Evolutionary conservation across 305 asterid species (phyloP).

Genomic region (Nicotiana rustica): DNA sequence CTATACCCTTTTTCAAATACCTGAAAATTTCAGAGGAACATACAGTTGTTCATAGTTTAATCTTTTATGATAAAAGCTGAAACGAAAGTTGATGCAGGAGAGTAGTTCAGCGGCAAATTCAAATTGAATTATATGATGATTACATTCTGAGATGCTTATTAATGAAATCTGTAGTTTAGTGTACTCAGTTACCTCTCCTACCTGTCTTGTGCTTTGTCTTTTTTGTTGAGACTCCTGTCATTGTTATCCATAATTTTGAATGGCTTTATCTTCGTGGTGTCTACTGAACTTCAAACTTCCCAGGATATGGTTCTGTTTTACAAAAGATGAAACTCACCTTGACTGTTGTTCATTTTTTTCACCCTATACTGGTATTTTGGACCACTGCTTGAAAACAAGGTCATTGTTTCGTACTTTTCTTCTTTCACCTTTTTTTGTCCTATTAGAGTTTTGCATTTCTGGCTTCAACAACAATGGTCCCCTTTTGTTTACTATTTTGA

Average conservation of each 20-base stretch:
- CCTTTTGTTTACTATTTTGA: neutral
- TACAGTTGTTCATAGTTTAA: constrained; percentile 1
- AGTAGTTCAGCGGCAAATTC: constrained; percentile 46
- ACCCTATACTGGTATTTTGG: constrained; percentile 44
- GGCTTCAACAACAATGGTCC: constrained; percentile 31
- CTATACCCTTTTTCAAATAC: neutral
- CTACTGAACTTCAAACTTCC: constrained; percentile 23
- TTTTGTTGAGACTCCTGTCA: constrained; percentile 41
- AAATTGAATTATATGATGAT: constrained; percentile 40
- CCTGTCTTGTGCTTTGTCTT: constrained; percentile 51
- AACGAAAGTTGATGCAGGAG: neutral
- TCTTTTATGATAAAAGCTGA: constrained; percentile 18
- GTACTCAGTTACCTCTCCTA: constrained; percentile 40
- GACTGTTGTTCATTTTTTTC: constrained; percentile 28
- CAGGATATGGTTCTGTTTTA: constrained; percentile 34
- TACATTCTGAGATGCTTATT: constrained; percentile 44
- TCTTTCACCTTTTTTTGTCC: constrained; percentile 34
- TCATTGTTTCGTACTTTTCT: constrained; percentile 34
- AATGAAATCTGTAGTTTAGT: constrained; percentile 48
- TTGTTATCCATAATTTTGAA: constrained; percentile 40
- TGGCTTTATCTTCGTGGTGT: constrained; percentile 34
- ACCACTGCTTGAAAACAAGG: constrained; percentile 46
- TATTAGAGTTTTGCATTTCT: constrained; percentile 25
- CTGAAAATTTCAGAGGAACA: constrained; percentile 31
- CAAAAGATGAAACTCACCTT: constrained; percentile 32